Percentiles rank a stretch among this genome's conserved stretches.
phyloP scores from a whole-genome alignment of 805 yeast species.

The Wickerhamomyces bovis region DNA sequence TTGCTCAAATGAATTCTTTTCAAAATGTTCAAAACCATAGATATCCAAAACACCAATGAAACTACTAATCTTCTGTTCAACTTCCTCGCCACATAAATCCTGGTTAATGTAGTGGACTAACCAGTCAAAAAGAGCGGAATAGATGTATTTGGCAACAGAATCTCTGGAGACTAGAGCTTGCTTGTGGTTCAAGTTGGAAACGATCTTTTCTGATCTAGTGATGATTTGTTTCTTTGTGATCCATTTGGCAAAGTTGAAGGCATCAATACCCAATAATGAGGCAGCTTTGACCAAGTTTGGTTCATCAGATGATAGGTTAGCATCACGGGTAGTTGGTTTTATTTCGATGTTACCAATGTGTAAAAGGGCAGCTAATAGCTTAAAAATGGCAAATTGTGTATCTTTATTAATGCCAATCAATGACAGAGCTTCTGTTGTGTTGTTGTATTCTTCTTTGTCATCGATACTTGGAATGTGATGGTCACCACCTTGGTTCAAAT shows the following conservation, averaged over 20 bases:
- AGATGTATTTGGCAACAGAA: conserved; percentile 93
- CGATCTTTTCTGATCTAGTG: conserved; percentile 89
- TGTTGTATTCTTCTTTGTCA: conserved; percentile 71
- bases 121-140: conserved; percentile 94
- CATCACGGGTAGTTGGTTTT: conserved; percentile 78
- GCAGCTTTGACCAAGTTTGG: conserved; percentile 79
- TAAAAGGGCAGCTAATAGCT: conserved; percentile 77
- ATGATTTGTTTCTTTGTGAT: conserved; percentile 84
- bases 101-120: conserved; percentile 76
- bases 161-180: conserved; percentile 91
- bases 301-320: conserved; percentile 78
- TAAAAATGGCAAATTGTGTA: conserved; percentile 64
- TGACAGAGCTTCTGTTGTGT: conserved; percentile 68
- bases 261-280: conserved; percentile 75
- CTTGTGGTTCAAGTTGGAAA: conserved; percentile 70
- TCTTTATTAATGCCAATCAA: conserved; percentile 66
- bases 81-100: conserved; percentile 73
- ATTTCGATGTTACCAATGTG: conserved; percentile 92
- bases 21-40: conserved; percentile 96
- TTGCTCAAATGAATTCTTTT: conserved; percentile 91
- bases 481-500: conserved; percentile 86
- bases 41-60: conserved; percentile 97
- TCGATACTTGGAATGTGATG: conserved; percentile 69
- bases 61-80: conserved; percentile 50
- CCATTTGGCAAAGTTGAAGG: conserved; percentile 79